Evolutionary conservation across 192 early-diverging fungal genomes (phyloP).

Genomic region (Lunasporangiospora selenospora): DNA sequence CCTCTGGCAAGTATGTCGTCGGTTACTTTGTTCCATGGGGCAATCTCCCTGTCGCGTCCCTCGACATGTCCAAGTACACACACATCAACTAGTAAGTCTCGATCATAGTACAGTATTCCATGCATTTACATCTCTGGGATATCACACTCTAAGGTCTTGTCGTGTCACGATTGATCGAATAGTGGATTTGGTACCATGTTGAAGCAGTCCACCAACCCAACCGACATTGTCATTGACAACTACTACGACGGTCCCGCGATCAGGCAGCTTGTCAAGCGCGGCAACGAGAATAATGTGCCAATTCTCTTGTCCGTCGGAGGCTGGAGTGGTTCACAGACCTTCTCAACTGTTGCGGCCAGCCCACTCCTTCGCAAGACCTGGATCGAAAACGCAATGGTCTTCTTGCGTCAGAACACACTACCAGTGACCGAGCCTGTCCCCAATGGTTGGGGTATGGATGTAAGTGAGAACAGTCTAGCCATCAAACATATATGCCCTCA

Average conservation of each 20-base stretch:
- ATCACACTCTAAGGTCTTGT: too few species aligned
- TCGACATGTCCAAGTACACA: slow-evolving; percentile 41
- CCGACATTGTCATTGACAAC: slow-evolving; percentile 22
- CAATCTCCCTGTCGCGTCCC: slow-evolving; percentile 13
- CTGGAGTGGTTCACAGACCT: slow-evolving; percentile 74
- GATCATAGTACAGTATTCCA: too few species aligned
- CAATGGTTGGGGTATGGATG: slow-evolving; percentile 42
- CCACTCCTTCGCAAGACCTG: slow-evolving; percentile 53
- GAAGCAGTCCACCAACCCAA: slow-evolving; percentile 12
- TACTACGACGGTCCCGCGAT: slow-evolving; percentile 40
- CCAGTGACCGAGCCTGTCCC: slow-evolving; percentile 6
- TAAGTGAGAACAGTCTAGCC: too few species aligned
- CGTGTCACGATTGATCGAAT: too few species aligned
- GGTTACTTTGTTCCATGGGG: slow-evolving; percentile 46
- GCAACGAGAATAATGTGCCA: slow-evolving; percentile 20
- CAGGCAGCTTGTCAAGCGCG: slow-evolving; percentile 10
- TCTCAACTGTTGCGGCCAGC: slow-evolving; percentile 60
- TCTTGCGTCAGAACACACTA: slow-evolving; percentile 30
- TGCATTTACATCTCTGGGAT: too few species aligned
- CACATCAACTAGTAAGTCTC: slow-evolving; percentile 42
- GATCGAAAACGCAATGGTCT: slow-evolving; percentile 58
- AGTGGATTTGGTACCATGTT: slow-evolving; percentile 28
- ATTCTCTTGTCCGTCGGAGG: slow-evolving; percentile 72
- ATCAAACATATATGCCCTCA: too few species aligned
- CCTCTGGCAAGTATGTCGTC: slow-evolving; percentile 17